Percentiles rank a stretch among this genome's conserved stretches.
Conservation (phyloP, 2,329 filamentous ascomycete species). For the Leptographium wingfieldii region DNA sequence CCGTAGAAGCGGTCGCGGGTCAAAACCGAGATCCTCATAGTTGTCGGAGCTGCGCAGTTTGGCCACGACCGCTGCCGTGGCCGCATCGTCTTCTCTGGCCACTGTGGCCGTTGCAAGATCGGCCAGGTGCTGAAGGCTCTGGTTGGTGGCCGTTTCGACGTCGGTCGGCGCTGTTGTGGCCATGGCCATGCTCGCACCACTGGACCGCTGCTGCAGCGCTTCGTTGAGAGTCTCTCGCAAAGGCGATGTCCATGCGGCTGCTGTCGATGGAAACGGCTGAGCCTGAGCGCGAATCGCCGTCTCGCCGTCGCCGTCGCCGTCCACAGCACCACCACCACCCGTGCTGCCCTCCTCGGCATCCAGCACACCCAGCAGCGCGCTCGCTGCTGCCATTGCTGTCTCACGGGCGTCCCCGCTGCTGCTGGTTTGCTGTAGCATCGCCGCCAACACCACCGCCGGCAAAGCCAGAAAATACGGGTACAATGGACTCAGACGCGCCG, state of each 20-base stretch:
- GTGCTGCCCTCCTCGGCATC: slow-evolving; percentile 30
- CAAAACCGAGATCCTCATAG: slow-evolving; percentile 30
- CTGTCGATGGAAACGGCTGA: not conserved
- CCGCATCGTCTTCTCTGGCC: slow-evolving; percentile 6
- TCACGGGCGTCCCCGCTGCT: not conserved
- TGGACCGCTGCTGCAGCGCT: slow-evolving; percentile 8
- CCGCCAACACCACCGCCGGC: slow-evolving; percentile 34
- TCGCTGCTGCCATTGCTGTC: not conserved
- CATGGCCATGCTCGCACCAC: not conserved
- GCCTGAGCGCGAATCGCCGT: not conserved
- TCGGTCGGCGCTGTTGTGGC: slow-evolving; percentile 16
- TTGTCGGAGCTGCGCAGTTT: slow-evolving; percentile 15
- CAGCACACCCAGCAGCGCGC: not conserved
- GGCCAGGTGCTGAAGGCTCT: slow-evolving; percentile 37
- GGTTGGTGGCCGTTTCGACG: slow-evolving; percentile 30
- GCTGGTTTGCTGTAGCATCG: slow-evolving; percentile 28
- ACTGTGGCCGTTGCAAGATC: slow-evolving; percentile 31
- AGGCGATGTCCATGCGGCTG: not conserved
- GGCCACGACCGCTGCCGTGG: slow-evolving; percentile 5
- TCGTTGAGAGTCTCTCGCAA: slow-evolving; percentile 2
- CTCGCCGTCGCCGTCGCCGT: not conserved
- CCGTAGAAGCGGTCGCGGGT: slow-evolving; percentile 24
- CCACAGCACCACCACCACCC: not conserved
- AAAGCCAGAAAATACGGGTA: slow-evolving; percentile 51
- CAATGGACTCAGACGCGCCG: slow-evolving; percentile 38